Base-by-base conservation (phyloP, 2,329 filamentous ascomycete species). In the Byssochlamys sp. region DNA sequence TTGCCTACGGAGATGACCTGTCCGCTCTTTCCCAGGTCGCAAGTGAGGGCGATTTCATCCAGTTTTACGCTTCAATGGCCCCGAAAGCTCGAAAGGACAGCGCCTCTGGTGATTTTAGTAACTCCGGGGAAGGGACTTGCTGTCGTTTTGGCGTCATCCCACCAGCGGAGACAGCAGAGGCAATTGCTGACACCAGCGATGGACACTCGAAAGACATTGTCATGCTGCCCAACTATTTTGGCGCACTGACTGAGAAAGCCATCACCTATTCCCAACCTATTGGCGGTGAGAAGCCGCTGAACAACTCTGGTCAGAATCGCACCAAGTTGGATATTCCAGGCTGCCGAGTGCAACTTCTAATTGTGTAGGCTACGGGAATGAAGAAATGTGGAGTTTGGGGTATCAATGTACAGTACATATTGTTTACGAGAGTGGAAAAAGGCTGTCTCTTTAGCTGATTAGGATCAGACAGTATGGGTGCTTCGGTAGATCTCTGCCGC, bases 31-130 rank as follows among this genome's bases (percentile, higher is more conserved):
- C 71, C 25, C 73, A 76, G 61, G 66, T 70, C 24, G 72, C 72
- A 54, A 65, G 64, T 35, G 56, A 65, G 26, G 73, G 73, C 4
- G 72, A 76, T 60, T 70, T 70, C 35, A 66, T 76, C 39, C 72
- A 76, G 55, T 76, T 76, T 54, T 74, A 75, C 57, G 72, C 73
- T 29, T 68, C 71, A 14, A 60, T 68, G n/a, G 66, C 68, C 29
- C 60, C 67, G 35, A 54, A 56, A 10, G 26, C 55, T 19, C 4
- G 28, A 3, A 52, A 58, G 14, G 28, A 51, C 2, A 45, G 49
- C 9, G 25, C 25, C 19, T 35, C 56, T 25, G 35, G 28, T 6
- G 26, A 54, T 26, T 11, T 35, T 6, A 50, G 52, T 14, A 25
- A 53, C 3, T 31, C 52, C 10, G 55, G 59, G 55, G 60, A 55